These are phyloP conservation scores for Monosporascus sp. DNA, from an alignment of 2,329 filamentous ascomycete species.

Conservation along the genomic window DNA sequence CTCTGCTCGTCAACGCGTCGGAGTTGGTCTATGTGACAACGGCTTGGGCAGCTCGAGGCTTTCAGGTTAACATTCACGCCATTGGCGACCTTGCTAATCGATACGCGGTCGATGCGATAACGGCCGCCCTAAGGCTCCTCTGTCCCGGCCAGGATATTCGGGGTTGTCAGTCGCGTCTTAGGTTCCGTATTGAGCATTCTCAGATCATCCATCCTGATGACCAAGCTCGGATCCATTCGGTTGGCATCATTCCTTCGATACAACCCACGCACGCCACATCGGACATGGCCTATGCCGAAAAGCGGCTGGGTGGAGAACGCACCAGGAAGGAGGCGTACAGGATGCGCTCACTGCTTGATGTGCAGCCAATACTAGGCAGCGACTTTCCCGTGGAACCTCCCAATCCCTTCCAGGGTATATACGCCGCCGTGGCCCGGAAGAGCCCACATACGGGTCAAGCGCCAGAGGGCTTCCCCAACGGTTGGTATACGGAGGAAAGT, in stretches of 20 bases:
- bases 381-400: constrained; percentile 70
- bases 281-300: constrained; percentile 63
- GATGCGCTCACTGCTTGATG: constrained; percentile 56
- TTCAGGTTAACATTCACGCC: constrained; percentile 68
- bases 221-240: constrained; percentile 51
- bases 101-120: constrained; percentile 58
- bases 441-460: constrained; percentile 53
- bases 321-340: constrained; percentile 57
- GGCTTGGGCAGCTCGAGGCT: constrained; percentile 56
- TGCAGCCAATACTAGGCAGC: constrained; percentile 56
- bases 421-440: constrained; percentile 59
- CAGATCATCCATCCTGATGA: constrained; percentile 66
- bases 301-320: constrained; percentile 52
- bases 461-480: constrained; percentile 39
- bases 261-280: constrained; percentile 70
- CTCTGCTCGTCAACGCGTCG: constrained; percentile 61
- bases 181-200: constrained; percentile 66
- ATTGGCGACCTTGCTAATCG: constrained; percentile 68
- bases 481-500: constrained; percentile 58
- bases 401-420: constrained; percentile 63
- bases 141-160: constrained; percentile 43
- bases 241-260: constrained; percentile 63
- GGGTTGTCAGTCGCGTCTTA: constrained; percentile 47
- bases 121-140: constrained; percentile 47
- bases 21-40: constrained; percentile 48